These are phyloP conservation scores for Zopfochytrium polystomum DNA, from an alignment of 371 early-diverging fungal genomes.

Conservation along the genomic window DNA sequence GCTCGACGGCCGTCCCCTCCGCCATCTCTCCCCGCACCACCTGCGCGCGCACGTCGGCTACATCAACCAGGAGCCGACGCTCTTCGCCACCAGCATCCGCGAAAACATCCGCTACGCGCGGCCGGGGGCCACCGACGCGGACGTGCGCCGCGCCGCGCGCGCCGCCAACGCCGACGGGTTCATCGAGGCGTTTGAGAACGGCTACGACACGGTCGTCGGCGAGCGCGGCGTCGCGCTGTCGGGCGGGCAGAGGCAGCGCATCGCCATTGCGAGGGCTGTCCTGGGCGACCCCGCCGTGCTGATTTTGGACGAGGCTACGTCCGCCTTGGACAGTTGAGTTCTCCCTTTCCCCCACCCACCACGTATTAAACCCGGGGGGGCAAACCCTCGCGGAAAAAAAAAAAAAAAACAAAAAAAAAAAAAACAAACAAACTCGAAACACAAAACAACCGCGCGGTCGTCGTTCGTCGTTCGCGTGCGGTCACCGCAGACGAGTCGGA, in stretches of 20 bases:
- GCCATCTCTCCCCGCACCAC: constrained; percentile 58
- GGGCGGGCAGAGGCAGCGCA: too few species aligned
- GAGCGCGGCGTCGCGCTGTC: constrained; percentile 61
- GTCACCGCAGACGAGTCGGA: constrained; percentile 56
- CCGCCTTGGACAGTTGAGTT: constrained; percentile 39
- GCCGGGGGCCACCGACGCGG: constrained; percentile 54
- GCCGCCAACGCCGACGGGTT: constrained; percentile 78
- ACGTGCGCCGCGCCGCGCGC: constrained; percentile 62
- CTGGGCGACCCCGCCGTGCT: constrained; percentile 1
- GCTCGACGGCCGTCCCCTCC: constrained; percentile 82
- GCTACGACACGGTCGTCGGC: constrained; percentile 78
- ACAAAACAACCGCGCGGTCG: too few species aligned
- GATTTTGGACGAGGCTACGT: constrained; percentile 12
- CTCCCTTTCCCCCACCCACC: neutral
- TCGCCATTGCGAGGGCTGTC: neutral
- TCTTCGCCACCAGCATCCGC: constrained; percentile 76
- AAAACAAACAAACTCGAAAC: too few species aligned
- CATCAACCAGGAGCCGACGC: constrained; percentile 58
- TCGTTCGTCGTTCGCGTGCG: too few species aligned
- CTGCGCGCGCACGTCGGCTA: constrained; percentile 39
- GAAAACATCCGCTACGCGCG: constrained; percentile 70
- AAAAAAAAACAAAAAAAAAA: too few species aligned
- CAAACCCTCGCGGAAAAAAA: too few species aligned
- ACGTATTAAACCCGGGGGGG: too few species aligned
- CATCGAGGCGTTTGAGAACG: constrained; percentile 64